Conservation (phyloP, 2,329 filamentous ascomycete species). For the Cladosporium sp. region DNA sequence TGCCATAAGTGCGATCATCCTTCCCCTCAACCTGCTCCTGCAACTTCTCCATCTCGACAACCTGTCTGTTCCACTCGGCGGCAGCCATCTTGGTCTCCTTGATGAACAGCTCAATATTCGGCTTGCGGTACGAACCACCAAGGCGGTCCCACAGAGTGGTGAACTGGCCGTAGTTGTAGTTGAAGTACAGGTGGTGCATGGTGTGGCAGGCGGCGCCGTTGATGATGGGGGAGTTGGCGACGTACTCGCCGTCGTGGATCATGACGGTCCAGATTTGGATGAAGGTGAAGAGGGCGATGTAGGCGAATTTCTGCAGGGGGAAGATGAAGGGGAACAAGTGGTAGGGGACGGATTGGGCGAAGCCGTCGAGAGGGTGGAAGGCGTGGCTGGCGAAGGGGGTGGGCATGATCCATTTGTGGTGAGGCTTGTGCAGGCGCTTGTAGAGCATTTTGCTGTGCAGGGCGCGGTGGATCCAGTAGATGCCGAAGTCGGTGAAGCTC, state of each 20-base stretch:
- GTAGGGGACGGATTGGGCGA: constrained; percentile 82
- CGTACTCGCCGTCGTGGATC: constrained; percentile 93
- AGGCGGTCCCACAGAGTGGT: constrained; percentile 88
- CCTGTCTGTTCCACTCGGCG: constrained; percentile 73
- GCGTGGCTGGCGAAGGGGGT: constrained; percentile 88
- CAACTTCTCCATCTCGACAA: constrained; percentile 68
- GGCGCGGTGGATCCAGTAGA: constrained; percentile 87
- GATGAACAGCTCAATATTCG: constrained; percentile 78
- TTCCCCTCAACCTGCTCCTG: constrained; percentile 66
- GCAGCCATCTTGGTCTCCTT: constrained; percentile 81
- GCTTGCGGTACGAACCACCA: constrained; percentile 79
- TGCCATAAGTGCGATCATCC: constrained; percentile 43
- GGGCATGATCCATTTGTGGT: constrained; percentile 99
- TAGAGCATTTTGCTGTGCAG: constrained; percentile 78
- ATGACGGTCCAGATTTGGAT: constrained; percentile 97
- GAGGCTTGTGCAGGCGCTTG: constrained; percentile 88
- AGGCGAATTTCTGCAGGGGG: constrained; percentile 85
- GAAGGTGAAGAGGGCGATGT: constrained; percentile 79
- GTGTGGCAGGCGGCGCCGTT: constrained; percentile 95
- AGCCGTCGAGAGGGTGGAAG: constrained; percentile 92
- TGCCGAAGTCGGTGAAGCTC: constrained; percentile 79
- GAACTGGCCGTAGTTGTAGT: constrained; percentile 93
- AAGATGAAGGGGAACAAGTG: constrained; percentile 91
- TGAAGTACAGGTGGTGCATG: constrained; percentile 82
- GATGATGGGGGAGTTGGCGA: constrained; percentile 82